A percentile compares a stretch with the other conserved stretches of the same genome.
These are phyloP conservation scores for Penicillium sp. DNA, from an alignment of 2,329 filamentous ascomycete species.

Conservation along the genomic window DNA sequence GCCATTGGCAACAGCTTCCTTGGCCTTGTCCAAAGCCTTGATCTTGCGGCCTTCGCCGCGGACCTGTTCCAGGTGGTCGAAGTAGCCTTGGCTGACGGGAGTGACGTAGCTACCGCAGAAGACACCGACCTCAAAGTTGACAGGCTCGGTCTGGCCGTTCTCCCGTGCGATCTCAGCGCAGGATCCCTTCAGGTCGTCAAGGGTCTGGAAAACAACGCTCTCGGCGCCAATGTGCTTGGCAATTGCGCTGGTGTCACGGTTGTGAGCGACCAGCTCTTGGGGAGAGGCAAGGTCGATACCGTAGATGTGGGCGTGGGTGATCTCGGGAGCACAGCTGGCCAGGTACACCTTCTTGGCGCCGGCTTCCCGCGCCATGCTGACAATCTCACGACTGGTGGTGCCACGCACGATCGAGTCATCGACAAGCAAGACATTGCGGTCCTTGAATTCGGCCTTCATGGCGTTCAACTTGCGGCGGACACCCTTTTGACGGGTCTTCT, in stretches of 20 bases:
- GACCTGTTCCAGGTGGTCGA: slow-evolving; percentile 71
- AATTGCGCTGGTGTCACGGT: slow-evolving; percentile 60
- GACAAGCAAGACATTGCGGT: slow-evolving; percentile 75
- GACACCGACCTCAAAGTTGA: slow-evolving; percentile 83
- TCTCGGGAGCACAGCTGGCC: slow-evolving; percentile 75
- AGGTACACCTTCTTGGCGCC: slow-evolving; percentile 81
- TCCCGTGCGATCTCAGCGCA: slow-evolving; percentile 66
- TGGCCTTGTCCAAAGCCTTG: slow-evolving; percentile 64
- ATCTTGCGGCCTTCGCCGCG: slow-evolving; percentile 68
- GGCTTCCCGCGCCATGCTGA: slow-evolving; percentile 79
- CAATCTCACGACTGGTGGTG: slow-evolving; percentile 75
- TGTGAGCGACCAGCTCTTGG: slow-evolving; percentile 68
- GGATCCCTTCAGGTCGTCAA: slow-evolving; percentile 75
- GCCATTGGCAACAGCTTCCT: slow-evolving; percentile 63
- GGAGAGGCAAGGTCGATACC: slow-evolving; percentile 73
- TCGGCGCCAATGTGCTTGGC: slow-evolving; percentile 70
- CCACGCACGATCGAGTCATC: slow-evolving; percentile 90
- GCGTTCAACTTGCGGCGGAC: slow-evolving; percentile 87
- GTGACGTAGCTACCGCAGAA: slow-evolving; percentile 89
- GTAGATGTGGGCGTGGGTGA: slow-evolving; percentile 85
- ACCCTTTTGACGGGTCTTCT: slow-evolving; percentile 75
- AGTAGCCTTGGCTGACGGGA: slow-evolving; percentile 74
- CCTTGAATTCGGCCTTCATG: slow-evolving; percentile 80
- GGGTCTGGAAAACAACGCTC: slow-evolving; percentile 71
- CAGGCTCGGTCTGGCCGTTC: slow-evolving; percentile 53